A percentile compares a stretch with the other conserved stretches of the same genome.
Evolutionary conservation across 768 basidiomycete genomes (phyloP).

Genomic region (Leccinum pellstonianum): DNA sequence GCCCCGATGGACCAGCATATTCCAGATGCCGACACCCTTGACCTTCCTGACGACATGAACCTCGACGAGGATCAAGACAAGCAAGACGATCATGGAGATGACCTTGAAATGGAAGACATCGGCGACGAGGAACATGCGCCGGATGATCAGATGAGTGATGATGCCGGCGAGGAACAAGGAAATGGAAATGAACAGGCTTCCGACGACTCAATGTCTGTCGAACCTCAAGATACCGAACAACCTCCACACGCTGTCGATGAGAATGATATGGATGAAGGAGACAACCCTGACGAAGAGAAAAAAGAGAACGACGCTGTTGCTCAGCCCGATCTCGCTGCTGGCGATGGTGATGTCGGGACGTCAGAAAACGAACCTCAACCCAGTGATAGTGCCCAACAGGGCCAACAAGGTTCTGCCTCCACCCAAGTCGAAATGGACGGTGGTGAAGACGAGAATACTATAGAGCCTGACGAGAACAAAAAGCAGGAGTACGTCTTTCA

Average conservation of each 20-base stretch:
- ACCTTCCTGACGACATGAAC: slow-evolving; percentile 87
- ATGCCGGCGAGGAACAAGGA: slow-evolving; percentile 3
- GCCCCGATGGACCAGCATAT: slow-evolving; percentile 74
- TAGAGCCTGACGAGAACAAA: slow-evolving; percentile 19
- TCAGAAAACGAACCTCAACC: slow-evolving; percentile 18
- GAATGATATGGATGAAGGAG: slow-evolving; percentile 20
- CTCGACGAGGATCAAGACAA: slow-evolving; percentile 42
- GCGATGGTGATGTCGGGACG: slow-evolving; percentile 24
- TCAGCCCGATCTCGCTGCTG: slow-evolving; percentile 37
- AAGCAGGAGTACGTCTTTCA: slow-evolving; percentile 17
- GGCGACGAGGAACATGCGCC: slow-evolving; percentile 29
- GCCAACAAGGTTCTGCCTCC: slow-evolving; percentile 22
- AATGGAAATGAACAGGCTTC: slow-evolving; percentile 8
- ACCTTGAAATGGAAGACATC: slow-evolving; percentile 37
- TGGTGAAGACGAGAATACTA: slow-evolving; percentile 24
- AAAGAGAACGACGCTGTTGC: slow-evolving; percentile 30
- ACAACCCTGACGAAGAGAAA: slow-evolving; percentile 30
- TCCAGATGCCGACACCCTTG: slow-evolving; percentile 77
- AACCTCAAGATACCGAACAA: slow-evolving; percentile 23
- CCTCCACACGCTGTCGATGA: slow-evolving; percentile 19
- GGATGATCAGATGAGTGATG: slow-evolving; percentile 33
- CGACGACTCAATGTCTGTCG: slow-evolving; percentile 27
- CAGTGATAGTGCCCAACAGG: slow-evolving; percentile 20
- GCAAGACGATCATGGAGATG: slow-evolving; percentile 27
- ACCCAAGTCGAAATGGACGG: slow-evolving; percentile 12